Conservation (phyloP, 2,329 filamentous ascomycete genomes). For the Trichoderma citrinoviride region DNA sequence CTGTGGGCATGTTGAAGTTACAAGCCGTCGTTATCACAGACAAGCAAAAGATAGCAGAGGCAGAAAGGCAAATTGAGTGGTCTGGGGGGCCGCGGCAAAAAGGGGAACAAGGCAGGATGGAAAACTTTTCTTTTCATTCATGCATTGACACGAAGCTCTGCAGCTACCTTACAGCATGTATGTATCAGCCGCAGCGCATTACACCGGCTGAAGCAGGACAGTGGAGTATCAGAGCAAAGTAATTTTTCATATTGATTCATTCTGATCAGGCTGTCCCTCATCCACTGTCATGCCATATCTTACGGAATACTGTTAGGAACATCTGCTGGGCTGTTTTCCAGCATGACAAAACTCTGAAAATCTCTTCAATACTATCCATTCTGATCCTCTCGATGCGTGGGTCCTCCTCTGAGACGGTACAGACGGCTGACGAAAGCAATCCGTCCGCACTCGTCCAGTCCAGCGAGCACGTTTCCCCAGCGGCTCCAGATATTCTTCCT, state of each 20-base stretch:
- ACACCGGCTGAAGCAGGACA: neutral
- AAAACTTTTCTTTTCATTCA: conserved; percentile 1
- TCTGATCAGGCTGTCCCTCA: too few relatives aligned
- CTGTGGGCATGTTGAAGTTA: neutral
- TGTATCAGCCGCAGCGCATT: neutral
- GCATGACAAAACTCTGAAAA: too few relatives aligned
- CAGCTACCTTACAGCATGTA: too few relatives aligned
- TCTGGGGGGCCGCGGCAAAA: neutral
- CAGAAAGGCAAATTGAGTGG: neutral
- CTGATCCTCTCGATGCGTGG: neutral
- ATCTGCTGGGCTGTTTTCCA: too few relatives aligned
- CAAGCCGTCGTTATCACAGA: neutral
- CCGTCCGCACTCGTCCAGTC: conserved; percentile 15
- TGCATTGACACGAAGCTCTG: neutral
- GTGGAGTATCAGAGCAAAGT: too few relatives aligned
- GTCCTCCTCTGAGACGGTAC: neutral
- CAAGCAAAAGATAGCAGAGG: neutral
- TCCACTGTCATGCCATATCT: too few relatives aligned
- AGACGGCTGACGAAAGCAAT: conserved; percentile 12
- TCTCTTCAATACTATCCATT: too few relatives aligned
- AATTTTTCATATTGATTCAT: too few relatives aligned
- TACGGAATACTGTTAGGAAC: too few relatives aligned
- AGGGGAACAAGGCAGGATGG: neutral
- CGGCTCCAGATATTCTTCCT: neutral
- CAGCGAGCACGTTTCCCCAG: conserved; percentile 22